Conservation (phyloP, 2,329 filamentous ascomycete species). For the Trichoderma atrobrunneum region DNA sequence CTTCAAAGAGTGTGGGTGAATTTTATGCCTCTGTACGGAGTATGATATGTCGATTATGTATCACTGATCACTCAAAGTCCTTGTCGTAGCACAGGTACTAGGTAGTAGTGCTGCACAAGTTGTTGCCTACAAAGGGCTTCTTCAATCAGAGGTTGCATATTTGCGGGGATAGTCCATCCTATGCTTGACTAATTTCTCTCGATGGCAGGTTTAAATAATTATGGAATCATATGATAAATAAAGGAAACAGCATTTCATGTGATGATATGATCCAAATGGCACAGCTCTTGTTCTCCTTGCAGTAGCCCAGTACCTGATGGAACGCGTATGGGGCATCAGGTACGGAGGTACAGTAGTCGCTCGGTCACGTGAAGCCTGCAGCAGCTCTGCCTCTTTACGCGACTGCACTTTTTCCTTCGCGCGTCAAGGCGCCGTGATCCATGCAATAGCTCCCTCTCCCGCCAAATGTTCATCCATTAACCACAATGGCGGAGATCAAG, state of each 20-base stretch:
- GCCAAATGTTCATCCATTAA: conserved; percentile 32
- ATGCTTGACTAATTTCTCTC: neutral
- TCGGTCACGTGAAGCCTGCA: conserved; percentile 8
- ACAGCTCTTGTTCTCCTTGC: no score
- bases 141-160: neutral
- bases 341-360: neutral
- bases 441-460: conserved; percentile 27
- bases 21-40: neutral
- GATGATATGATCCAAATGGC: neutral
- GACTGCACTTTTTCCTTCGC: conserved; percentile 40
- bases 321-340: neutral
- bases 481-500: conserved; percentile 75
- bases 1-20: neutral
- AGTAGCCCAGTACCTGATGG: neutral
- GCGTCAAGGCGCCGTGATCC: conserved; percentile 30
- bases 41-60: neutral
- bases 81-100: neutral
- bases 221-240: no score
- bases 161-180: neutral
- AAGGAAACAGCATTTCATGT: neutral
- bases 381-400: conserved; percentile 38
- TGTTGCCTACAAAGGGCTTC: neutral
- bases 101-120: neutral
- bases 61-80: neutral
- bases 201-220: no score